Evolutionary conservation across 257 asterid species (phyloP).

Genomic region (Ilex asprella): DNA sequence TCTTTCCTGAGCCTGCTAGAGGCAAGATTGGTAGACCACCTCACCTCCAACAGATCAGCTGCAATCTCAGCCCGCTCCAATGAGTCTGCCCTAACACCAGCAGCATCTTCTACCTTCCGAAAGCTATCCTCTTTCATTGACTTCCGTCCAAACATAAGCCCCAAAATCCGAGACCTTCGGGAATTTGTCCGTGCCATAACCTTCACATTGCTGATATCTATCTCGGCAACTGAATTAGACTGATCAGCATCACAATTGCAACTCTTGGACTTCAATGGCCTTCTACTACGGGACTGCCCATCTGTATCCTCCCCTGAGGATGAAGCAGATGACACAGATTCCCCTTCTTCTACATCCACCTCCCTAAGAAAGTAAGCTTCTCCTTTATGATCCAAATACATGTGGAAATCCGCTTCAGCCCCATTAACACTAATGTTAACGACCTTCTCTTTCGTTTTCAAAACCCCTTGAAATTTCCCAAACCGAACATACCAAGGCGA

Average conservation of each 20-base stretch:
- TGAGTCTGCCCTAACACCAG: constrained; percentile 37
- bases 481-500: constrained; percentile 98
- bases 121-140: constrained; percentile 23
- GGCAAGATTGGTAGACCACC: constrained; percentile 78
- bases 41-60: constrained; percentile 90
- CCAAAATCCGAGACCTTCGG: constrained; percentile 49
- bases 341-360: constrained; percentile 47
- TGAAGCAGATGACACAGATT: constrained; percentile 35
- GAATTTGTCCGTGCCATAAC: constrained; percentile 36
- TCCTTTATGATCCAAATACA: constrained; percentile 86
- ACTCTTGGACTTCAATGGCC: constrained; percentile 39
- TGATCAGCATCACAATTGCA: constrained; percentile 34
- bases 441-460: constrained; percentile 77
- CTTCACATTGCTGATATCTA: constrained; percentile 23
- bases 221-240: constrained; percentile 24
- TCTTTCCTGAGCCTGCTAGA: constrained; percentile 34
- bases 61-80: constrained; percentile 89
- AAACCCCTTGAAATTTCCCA: constrained; percentile 95
- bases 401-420: constrained; percentile 61
- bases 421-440: constrained; percentile 75
- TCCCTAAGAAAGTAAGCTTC: constrained; percentile 76
- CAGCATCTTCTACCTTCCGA: constrained; percentile 21
- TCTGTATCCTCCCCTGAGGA: constrained; percentile 66
- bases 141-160: constrained; percentile 59
- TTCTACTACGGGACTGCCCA: constrained; percentile 21